Conservation (phyloP, 768 basidiomycete species). For the Coprinopsis sp. region DNA sequence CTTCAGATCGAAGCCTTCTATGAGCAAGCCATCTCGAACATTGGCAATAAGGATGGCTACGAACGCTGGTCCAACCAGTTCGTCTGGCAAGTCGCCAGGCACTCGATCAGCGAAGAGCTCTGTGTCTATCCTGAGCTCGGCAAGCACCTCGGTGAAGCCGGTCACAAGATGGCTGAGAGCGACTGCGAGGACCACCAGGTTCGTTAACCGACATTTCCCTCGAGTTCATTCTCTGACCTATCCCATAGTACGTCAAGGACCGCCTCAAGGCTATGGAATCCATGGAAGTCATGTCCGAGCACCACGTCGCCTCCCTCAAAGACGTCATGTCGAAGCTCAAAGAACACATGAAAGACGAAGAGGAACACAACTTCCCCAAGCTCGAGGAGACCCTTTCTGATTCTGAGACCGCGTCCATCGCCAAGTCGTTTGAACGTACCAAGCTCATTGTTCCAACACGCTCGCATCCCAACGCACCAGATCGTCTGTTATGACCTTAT, state of each 20-base stretch:
- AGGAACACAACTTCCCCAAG: conserved; percentile 49
- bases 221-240: neutral
- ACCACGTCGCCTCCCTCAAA: conserved; percentile 39
- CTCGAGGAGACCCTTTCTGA: conserved; percentile 48
- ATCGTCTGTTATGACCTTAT: too few species aligned
- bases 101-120: conserved; percentile 59
- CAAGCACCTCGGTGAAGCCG: conserved; percentile 47
- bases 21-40: conserved; percentile 39
- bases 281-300: conserved; percentile 33
- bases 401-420: conserved; percentile 36
- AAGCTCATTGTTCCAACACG: conserved; percentile 61
- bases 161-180: conserved; percentile 44
- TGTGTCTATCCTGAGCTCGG: conserved; percentile 63
- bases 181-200: conserved; percentile 58
- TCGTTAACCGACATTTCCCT: too few species aligned
- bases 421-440: conserved; percentile 43
- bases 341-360: conserved; percentile 53
- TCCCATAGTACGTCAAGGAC: conserved; percentile 27
- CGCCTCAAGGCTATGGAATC: conserved; percentile 44
- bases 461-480: too few species aligned
- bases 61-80: conserved; percentile 52
- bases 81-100: conserved; percentile 57
- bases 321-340: conserved; percentile 43
- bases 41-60: conserved; percentile 43
- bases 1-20: conserved; percentile 55